Evolutionary conservation across 768 basidiomycete species (phyloP).

Genomic region (Trametes cingulata): DNA sequence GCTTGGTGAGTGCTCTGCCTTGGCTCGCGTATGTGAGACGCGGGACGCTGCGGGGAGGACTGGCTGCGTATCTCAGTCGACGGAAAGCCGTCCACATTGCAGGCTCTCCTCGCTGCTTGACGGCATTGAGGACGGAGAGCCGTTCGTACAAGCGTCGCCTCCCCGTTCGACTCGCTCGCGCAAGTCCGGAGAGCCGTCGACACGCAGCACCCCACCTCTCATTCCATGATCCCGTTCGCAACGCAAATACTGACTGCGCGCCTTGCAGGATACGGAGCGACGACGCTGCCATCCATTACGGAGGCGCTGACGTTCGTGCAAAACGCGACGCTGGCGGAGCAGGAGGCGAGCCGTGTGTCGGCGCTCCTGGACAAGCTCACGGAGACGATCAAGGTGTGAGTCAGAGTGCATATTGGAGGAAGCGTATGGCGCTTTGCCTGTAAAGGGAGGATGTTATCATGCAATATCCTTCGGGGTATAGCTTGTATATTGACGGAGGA

Average conservation of each 20-base stretch:
- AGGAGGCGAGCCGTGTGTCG: constrained; percentile 62
- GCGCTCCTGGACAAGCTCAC: constrained; percentile 46
- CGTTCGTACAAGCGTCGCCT: too few species aligned
- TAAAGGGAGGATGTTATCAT: not conserved
- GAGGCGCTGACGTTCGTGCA: constrained; percentile 75
- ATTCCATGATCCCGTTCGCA: not conserved
- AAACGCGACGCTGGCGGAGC: constrained; percentile 57
- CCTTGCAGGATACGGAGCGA: constrained; percentile 73
- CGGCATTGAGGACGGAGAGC: too few species aligned
- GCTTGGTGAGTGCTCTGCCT: constrained; percentile 55
- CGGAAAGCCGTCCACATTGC: too few species aligned
- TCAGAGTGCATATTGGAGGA: too few species aligned
- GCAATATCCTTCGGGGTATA: not conserved
- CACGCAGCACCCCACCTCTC: not conserved
- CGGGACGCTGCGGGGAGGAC: too few species aligned
- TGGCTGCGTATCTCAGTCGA: too few species aligned
- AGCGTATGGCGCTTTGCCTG: not conserved
- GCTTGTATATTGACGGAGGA: not conserved
- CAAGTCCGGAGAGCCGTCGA: not conserved
- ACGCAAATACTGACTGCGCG: not conserved
- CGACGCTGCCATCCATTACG: constrained; percentile 77
- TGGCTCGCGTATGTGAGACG: too few species aligned
- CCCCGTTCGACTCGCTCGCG: too few species aligned
- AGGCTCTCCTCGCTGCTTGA: too few species aligned
- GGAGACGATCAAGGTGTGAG: constrained; percentile 20